These are phyloP conservation scores for Maudiozyma humilis DNA, from an alignment of 1,139 yeast species.

Conservation along the genomic window DNA sequence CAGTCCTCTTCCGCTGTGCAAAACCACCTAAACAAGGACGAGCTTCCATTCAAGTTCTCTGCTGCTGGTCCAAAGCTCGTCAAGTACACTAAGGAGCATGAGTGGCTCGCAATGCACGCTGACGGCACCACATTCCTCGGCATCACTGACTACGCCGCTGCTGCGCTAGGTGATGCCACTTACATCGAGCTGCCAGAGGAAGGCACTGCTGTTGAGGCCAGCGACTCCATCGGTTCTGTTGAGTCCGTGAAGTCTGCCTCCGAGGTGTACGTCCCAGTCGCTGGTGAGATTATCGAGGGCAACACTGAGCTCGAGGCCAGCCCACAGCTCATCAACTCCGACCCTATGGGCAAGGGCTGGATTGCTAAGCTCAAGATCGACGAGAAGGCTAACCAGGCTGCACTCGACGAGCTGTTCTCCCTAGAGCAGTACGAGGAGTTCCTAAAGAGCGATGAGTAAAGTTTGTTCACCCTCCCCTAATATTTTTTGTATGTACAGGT, in stretches of 20 bases:
- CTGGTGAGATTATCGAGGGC: conserved; percentile 66
- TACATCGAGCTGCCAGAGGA: conserved; percentile 83
- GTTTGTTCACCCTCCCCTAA: too few species aligned
- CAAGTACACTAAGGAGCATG: conserved; percentile 84
- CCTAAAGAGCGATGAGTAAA: conserved; percentile 42
- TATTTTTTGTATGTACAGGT: conserved; percentile 7
- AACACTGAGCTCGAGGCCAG: conserved; percentile 57
- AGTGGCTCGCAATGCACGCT: conserved; percentile 82
- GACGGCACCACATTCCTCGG: conserved; percentile 85
- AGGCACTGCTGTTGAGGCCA: conserved; percentile 56
- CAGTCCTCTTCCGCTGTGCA: conserved; percentile 11
- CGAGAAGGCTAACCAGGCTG: conserved; percentile 29
- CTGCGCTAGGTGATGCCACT: conserved; percentile 97
- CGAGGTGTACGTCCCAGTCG: conserved; percentile 84
- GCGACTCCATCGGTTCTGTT: conserved; percentile 85
- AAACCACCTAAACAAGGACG: conserved; percentile 25
- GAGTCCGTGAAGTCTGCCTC: conserved; percentile 93
- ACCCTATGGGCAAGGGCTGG: conserved; percentile 94
- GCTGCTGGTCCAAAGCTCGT: conserved; percentile 33
- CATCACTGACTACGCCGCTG: conserved; percentile 90
- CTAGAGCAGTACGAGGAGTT: conserved; percentile 59
- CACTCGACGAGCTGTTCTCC: conserved; percentile 37
- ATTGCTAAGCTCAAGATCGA: conserved; percentile 49
- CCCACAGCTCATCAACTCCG: conserved; percentile 75
- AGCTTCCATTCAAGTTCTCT: conserved; percentile 28